Conservation (phyloP, 495 filamentous ascomycete species). For the Parathielavia appendiculata region DNA sequence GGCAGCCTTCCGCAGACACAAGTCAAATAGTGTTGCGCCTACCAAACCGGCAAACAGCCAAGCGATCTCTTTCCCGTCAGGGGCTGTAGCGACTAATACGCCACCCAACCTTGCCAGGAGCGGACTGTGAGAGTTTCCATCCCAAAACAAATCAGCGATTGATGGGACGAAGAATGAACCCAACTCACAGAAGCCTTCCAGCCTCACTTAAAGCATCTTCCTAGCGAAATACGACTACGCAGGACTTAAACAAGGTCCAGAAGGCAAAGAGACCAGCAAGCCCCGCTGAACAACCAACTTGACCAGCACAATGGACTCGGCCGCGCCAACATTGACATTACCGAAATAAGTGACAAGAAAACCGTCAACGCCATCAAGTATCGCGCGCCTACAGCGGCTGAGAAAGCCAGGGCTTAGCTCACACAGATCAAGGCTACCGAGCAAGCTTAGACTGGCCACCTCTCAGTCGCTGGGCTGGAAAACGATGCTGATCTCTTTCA, state of each 20-base stretch:
- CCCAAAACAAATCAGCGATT: not conserved
- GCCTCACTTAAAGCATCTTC: not conserved
- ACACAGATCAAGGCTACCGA: not conserved
- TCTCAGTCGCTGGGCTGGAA: not conserved
- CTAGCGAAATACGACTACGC: not conserved
- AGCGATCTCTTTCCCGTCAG: not conserved
- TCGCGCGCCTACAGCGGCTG: slow-evolving; percentile 2
- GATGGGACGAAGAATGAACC: not conserved
- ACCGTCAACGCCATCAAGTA: slow-evolving; percentile 8
- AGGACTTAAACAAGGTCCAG: not conserved
- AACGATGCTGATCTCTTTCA: not conserved
- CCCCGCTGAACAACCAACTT: not conserved
- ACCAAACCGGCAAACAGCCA: not conserved
- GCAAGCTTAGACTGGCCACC: not conserved
- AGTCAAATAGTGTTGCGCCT: not conserved
- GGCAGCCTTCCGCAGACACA: not conserved
- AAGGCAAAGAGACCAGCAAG: not conserved
- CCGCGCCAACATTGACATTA: not conserved
- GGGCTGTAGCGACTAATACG: not conserved
- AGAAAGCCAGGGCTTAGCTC: not conserved
- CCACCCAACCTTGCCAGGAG: not conserved
- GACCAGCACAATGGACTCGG: not conserved
- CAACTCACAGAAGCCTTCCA: not conserved
- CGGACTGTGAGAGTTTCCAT: not conserved
- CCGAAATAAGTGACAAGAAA: not conserved